phyloP scores from a whole-genome alignment of 2,329 filamentous ascomycete species.

The Ceratocystis ficicola region DNA sequence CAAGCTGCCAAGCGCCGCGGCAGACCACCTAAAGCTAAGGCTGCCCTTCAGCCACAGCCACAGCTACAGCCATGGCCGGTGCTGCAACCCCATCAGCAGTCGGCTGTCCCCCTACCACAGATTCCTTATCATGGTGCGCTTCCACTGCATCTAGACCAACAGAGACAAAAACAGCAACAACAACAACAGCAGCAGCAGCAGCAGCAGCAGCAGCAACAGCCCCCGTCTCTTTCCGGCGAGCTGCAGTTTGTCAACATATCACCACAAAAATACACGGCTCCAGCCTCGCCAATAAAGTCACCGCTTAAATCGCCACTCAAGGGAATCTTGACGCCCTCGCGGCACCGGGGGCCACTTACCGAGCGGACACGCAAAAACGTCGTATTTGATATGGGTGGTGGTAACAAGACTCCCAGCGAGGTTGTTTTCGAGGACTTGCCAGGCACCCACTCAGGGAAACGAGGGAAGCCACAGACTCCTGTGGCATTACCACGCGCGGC shows the following conservation, averaged over 20 bases:
- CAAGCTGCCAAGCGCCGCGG: conserved; percentile 8
- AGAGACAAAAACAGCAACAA: not conserved
- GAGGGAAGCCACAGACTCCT: conserved; percentile 12
- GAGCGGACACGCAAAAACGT: conserved; percentile 41
- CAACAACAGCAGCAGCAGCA: not conserved
- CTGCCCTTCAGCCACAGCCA: conserved; percentile 9
- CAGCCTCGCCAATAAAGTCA: conserved; percentile 15
- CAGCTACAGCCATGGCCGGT: conserved; percentile 1
- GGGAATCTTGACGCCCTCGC: conserved; percentile 45
- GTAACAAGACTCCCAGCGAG: conserved; percentile 29
- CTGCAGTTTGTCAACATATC: conserved; percentile 13
- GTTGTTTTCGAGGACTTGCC: conserved; percentile 43
- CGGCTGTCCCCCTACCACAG: not conserved
- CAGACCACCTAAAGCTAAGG: conserved; percentile 20
- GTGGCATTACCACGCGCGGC: not conserved
- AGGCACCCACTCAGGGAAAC: conserved; percentile 26
- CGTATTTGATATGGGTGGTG: conserved; percentile 35
- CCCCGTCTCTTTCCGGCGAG: not conserved
- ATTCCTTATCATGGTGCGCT: not conserved
- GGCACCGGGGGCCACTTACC: conserved; percentile 29
- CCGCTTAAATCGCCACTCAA: conserved; percentile 31
- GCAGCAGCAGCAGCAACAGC: not conserved
- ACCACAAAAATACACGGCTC: conserved; percentile 10
- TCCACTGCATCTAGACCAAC: not conserved
- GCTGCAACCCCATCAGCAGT: conserved; percentile 9